Conservation (phyloP, 2,329 filamentous ascomycete species). For the Rhinocladiella similis region DNA sequence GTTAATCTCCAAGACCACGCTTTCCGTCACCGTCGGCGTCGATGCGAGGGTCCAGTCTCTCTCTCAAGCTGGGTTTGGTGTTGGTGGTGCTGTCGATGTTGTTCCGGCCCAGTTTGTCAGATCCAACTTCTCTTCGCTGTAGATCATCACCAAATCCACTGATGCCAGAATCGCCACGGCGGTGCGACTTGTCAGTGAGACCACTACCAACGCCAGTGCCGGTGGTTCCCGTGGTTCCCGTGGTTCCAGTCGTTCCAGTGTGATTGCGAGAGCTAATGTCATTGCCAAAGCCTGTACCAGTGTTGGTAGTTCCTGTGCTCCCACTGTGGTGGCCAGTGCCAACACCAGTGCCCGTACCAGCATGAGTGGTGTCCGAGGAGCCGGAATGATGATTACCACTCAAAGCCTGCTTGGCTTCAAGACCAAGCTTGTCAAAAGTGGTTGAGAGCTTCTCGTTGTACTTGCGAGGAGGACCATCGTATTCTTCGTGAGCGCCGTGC, state of each 20-base stretch:
- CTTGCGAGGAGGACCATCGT: constrained; percentile 50
- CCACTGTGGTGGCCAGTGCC: constrained; percentile 10
- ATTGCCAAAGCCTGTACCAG: background rate
- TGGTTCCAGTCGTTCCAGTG: too few relatives aligned
- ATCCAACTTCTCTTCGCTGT: background rate
- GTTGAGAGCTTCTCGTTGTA: constrained; percentile 27
- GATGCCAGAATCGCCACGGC: constrained; percentile 15
- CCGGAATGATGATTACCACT: background rate
- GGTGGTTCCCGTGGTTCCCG: too few relatives aligned
- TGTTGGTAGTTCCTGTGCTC: background rate
- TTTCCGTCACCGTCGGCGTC: constrained; percentile 59
- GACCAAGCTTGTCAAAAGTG: constrained; percentile 18
- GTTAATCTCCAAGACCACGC: constrained; percentile 41
- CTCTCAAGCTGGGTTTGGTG: constrained; percentile 51
- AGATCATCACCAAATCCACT: constrained; percentile 6
- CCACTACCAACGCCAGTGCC: background rate
- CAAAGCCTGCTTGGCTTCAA: background rate
- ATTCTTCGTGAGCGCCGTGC: constrained; percentile 44
- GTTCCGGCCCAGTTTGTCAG: too few relatives aligned
- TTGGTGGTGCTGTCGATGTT: constrained; percentile 1
- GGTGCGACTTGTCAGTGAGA: constrained; percentile 2
- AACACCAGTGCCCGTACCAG: constrained; percentile 3
- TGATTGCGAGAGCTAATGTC: background rate
- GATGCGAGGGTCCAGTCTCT: constrained; percentile 56
- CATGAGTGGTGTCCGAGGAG: constrained; percentile 6